These are phyloP conservation scores for Fusarium tuaranense DNA, from an alignment of 2,329 filamentous ascomycete species.

Conservation along the genomic window DNA sequence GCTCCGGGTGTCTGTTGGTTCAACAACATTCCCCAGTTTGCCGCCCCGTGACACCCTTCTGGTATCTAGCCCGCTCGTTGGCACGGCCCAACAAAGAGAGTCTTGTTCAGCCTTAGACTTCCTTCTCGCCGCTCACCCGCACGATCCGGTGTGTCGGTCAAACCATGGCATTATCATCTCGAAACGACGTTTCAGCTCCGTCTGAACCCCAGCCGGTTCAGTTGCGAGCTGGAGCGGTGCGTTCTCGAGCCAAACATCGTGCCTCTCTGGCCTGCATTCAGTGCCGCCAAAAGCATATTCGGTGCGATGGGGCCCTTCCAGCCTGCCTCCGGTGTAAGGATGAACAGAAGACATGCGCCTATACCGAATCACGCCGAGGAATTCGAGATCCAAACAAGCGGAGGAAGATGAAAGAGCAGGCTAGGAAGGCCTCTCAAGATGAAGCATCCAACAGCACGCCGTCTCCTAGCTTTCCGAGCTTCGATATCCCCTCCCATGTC, in stretches of 20 bases:
- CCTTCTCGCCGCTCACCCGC: neutral
- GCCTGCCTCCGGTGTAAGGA: constrained; percentile 35
- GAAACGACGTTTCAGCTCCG: constrained; percentile 6
- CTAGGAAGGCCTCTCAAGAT: constrained; percentile 3
- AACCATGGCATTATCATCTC: constrained; percentile 26
- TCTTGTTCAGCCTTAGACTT: neutral
- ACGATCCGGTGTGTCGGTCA: constrained; percentile 4
- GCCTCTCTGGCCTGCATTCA: constrained; percentile 37
- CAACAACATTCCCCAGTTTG: constrained; percentile 8
- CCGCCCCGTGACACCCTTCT: constrained; percentile 11
- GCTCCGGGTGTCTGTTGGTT: constrained; percentile 13
- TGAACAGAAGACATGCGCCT: constrained; percentile 30
- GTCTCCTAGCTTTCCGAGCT: constrained; percentile 14
- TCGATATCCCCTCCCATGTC: neutral
- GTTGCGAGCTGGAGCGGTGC: constrained; percentile 20
- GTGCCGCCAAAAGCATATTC: constrained; percentile 40
- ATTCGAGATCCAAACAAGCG: constrained; percentile 30
- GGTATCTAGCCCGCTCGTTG: neutral
- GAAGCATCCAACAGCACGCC: constrained; percentile 14
- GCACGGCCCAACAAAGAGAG: constrained; percentile 16
- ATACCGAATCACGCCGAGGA: constrained; percentile 37
- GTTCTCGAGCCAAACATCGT: constrained; percentile 31
- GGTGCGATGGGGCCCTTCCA: constrained; percentile 33
- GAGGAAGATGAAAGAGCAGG: constrained; percentile 18
- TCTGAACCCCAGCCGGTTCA: constrained; percentile 6